Percentiles rank a stretch among this genome's conserved stretches.
These are phyloP conservation scores for Calendula officinalis DNA, from an alignment of 129 eudicot species.

Conservation along the genomic window DNA sequence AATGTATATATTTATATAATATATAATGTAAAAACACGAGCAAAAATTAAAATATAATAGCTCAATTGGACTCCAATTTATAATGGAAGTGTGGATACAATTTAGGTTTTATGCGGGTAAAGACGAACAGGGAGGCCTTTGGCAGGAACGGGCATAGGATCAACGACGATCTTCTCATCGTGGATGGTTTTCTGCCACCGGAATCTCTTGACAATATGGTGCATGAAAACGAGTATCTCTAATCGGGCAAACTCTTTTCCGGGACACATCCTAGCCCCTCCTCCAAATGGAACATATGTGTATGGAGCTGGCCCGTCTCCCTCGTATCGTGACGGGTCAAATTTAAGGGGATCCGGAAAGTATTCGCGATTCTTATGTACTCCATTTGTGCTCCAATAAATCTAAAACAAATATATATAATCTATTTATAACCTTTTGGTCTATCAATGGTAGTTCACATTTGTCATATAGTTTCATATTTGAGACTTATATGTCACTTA, in stretches of 20 bases:
- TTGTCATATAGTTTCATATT: too few relatives aligned
- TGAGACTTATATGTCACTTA: too few relatives aligned
- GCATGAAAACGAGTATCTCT: conserved; percentile 34
- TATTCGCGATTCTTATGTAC: conserved; percentile 29
- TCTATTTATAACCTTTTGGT: too few relatives aligned
- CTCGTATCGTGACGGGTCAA: conserved; percentile 37
- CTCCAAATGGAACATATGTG: conserved; percentile 40
- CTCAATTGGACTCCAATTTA: not conserved
- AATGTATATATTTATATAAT: too few relatives aligned
- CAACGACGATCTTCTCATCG: conserved; percentile 28
- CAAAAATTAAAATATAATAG: too few relatives aligned
- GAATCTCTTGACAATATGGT: conserved; percentile 27
- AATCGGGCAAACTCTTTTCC: conserved; percentile 35
- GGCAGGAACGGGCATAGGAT: conserved; percentile 37
- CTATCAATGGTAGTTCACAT: too few relatives aligned
- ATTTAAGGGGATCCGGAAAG: conserved; percentile 33
- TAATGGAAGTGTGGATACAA: not conserved
- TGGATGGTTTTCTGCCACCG: conserved; percentile 27
- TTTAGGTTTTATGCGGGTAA: conserved; percentile 24
- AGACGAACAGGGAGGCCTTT: conserved; percentile 37
- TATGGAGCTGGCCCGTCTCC: conserved; percentile 36
- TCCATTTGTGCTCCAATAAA: conserved; percentile 38
- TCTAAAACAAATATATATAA: conserved; percentile 4
- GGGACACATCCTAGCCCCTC: conserved; percentile 38
- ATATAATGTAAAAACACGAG: too few relatives aligned